Conservation (phyloP, 2,329 filamentous ascomycete species). For the Botrytis porri region DNA sequence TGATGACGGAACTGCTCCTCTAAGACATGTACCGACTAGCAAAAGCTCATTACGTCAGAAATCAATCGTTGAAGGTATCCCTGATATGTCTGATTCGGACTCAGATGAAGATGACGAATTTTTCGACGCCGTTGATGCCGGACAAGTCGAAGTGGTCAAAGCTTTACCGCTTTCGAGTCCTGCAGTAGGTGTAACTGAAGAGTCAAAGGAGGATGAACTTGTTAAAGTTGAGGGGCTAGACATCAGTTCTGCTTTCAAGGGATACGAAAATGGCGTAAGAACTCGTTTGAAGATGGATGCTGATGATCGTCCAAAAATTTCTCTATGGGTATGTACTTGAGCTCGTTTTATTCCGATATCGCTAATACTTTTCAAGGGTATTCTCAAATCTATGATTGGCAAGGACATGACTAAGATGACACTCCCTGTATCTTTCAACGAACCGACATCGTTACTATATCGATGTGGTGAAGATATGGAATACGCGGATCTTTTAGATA, state of each 20-base stretch:
- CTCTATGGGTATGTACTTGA: conserved; percentile 74
- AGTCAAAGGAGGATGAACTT: conserved; percentile 40
- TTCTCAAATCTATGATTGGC: conserved; percentile 98
- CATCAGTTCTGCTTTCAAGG: conserved; percentile 75
- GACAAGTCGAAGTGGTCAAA: conserved; percentile 77
- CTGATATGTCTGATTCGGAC: conserved; percentile 70
- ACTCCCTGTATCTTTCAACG: conserved; percentile 95
- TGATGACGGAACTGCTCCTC: conserved; percentile 36
- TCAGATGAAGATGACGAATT: conserved; percentile 88
- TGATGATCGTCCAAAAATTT: conserved; percentile 90
- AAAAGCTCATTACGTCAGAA: conserved; percentile 54
- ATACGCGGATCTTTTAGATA: conserved; percentile 88
- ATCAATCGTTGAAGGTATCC: conserved; percentile 61
- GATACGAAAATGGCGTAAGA: conserved; percentile 87
- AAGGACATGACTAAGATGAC: conserved; percentile 99
- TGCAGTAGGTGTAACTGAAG: conserved; percentile 40
- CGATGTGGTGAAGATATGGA: conserved; percentile 98
- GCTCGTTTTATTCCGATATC: neutral
- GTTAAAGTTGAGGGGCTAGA: conserved; percentile 52
- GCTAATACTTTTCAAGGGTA: conserved; percentile 58
- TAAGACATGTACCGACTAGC: conserved; percentile 43
- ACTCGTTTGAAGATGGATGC: conserved; percentile 81
- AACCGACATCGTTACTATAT: conserved; percentile 92
- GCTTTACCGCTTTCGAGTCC: conserved; percentile 50
- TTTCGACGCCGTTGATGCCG: conserved; percentile 93